Evolutionary conservation across 306 rosid genomes (phyloP).

Genomic region (Glycine tomentella): DNA sequence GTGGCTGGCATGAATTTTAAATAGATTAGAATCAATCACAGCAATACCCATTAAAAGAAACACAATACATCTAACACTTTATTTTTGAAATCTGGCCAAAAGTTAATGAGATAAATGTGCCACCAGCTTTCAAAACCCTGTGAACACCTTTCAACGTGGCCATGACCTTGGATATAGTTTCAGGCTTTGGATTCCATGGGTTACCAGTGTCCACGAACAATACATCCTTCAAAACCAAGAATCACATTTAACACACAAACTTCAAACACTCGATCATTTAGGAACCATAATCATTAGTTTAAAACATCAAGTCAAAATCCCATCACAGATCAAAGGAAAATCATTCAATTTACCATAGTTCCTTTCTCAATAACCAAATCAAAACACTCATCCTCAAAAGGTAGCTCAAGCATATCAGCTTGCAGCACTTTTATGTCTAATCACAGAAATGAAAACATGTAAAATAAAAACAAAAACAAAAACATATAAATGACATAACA

Average conservation of each 20-base stretch:
- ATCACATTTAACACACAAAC: conserved; percentile 37
- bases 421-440: conserved; percentile 89
- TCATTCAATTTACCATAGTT: conserved; percentile 75
- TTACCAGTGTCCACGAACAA: conserved; percentile 94
- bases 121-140: conserved; percentile 77
- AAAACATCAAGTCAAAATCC: conserved; percentile 37
- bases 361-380: conserved; percentile 96
- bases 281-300: conserved; percentile 25
- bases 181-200: conserved; percentile 89
- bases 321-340: conserved; percentile 40
- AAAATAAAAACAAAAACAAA: background rate
- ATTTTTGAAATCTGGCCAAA: conserved; percentile 83
- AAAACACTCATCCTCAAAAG: conserved; percentile 79
- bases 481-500: background rate
- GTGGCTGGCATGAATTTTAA: conserved; percentile 71
- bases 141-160: conserved; percentile 83
- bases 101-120: conserved; percentile 83
- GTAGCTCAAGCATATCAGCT: conserved; percentile 96
- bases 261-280: background rate
- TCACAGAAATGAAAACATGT: conserved; percentile 43
- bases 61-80: conserved; percentile 3
- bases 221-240: conserved; percentile 76
- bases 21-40: conserved; percentile 43
- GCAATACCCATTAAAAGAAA: conserved; percentile 27
- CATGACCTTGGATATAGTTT: conserved; percentile 77